Conservation (phyloP, 2,329 filamentous ascomycete species). For the Chaetomium sp. region DNA sequence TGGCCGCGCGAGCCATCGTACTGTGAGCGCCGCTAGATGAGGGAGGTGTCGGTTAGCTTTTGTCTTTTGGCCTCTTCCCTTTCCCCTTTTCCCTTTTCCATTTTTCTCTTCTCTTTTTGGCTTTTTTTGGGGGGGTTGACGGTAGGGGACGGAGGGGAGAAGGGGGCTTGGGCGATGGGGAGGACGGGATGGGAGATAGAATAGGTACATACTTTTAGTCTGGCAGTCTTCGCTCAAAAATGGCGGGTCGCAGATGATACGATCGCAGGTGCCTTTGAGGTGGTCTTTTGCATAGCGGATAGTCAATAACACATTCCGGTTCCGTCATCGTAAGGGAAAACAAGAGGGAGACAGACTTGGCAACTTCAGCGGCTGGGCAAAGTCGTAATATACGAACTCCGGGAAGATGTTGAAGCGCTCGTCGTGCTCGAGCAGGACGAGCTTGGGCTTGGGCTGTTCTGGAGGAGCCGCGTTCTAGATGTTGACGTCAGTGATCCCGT, state of each 20-base stretch:
- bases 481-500: neutral
- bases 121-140: no score
- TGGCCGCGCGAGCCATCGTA: conserved; percentile 67
- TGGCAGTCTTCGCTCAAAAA: conserved; percentile 81
- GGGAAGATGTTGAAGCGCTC: conserved; percentile 72
- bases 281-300: conserved; percentile 41
- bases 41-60: neutral
- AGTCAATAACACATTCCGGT: neutral
- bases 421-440: conserved; percentile 74
- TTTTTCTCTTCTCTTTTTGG: no score
- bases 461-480: conserved; percentile 26
- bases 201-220: conserved; percentile 61
- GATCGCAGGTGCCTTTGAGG: conserved; percentile 66
- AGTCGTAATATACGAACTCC: conserved; percentile 77
- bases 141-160: neutral
- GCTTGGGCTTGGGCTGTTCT: conserved; percentile 52
- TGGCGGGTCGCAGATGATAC: conserved; percentile 75
- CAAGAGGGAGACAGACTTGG: conserved; percentile 47
- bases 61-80: no score
- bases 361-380: conserved; percentile 66
- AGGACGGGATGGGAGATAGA: conserved; percentile 23
- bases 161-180: neutral
- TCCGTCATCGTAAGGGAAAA: neutral
- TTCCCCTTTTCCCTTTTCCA: no score
- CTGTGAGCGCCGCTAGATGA: conserved; percentile 64